Evolutionary conservation across 768 basidiomycete genomes (phyloP), one percentile per base, ranked within the genome.

Genomic region (Boletus subparvulus): DNA sequence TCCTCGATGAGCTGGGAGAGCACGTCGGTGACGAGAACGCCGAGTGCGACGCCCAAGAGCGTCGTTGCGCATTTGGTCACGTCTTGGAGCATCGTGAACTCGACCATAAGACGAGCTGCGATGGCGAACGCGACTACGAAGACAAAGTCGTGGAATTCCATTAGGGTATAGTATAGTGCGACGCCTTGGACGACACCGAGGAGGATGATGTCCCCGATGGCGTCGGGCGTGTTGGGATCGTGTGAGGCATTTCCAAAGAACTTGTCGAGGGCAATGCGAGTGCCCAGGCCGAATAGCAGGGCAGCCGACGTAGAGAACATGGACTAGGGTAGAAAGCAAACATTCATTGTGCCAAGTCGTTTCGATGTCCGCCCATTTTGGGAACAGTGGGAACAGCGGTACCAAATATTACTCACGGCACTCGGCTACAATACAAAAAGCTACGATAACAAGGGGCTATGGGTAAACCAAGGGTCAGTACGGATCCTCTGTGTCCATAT

Each of bases 161-260:
- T 83, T 59, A 82, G 78, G 52, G 86, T 77, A 65, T 83, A 86
- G 64, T 90, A 86, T 50, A 92, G 75, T 26, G 81, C 86, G 60
- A 88, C 83, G 48, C 90, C 90, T 70, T 90, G 87, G 80, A 87
- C 85, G 63, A 86, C 79, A 49, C 90, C 90, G 49, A 81, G 73
- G 54, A 92, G 82, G 67, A 90, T 73, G 63, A 79, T 77, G 65
- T 88, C 82, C 56, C 80, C 80, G 41, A 86, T 70, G 61, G 81
- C 73, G 21, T 67, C 63, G 1, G 67, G 63, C 4, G 24, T 19
- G 45, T 37, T 65, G 36, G 61, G 61, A 48, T 77, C 78, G 48
- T 73, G 73, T 19, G 63, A 56, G 60, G 30, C 70, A 56, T 75
- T 75, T 60, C 74, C 74, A 59, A 77, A 82, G 60, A 83, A 71